These are phyloP conservation scores for Aegilops speltoides DNA, from an alignment of 176 grass and related monocot species.

Conservation along the genomic window DNA sequence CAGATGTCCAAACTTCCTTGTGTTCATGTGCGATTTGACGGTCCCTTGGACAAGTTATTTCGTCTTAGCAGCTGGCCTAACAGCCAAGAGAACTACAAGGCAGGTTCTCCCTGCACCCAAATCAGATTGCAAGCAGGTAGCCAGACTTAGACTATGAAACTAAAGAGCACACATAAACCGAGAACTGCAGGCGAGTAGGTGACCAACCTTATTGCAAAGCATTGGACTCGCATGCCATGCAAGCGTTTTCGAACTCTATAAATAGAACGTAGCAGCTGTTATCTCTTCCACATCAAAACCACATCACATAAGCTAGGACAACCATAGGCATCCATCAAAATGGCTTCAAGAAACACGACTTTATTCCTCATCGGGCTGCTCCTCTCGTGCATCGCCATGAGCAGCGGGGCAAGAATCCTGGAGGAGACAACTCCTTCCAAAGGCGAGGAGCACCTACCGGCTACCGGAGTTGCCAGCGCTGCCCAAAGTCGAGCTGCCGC, in stretches of 20 bases:
- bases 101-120: too few relatives aligned
- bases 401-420: constrained; percentile 13
- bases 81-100: too few relatives aligned
- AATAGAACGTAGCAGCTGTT: neutral
- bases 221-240: neutral
- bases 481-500: neutral
- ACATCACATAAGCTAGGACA: neutral
- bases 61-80: neutral
- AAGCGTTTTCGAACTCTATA: neutral
- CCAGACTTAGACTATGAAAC: neutral
- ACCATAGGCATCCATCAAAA: neutral
- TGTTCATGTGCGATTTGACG: neutral
- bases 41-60: neutral
- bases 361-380: neutral
- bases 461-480: neutral
- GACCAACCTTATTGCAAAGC: neutral
- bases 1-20: neutral
- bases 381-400: neutral
- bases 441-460: constrained; percentile 6
- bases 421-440: neutral
- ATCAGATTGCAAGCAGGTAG: too few relatives aligned
- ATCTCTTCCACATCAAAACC: neutral
- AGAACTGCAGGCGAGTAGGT: neutral
- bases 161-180: neutral
- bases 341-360: neutral